These are phyloP conservation scores for Meripilus lineatus DNA, from an alignment of 1,284 basidiomycete species.

Conservation along the genomic window DNA sequence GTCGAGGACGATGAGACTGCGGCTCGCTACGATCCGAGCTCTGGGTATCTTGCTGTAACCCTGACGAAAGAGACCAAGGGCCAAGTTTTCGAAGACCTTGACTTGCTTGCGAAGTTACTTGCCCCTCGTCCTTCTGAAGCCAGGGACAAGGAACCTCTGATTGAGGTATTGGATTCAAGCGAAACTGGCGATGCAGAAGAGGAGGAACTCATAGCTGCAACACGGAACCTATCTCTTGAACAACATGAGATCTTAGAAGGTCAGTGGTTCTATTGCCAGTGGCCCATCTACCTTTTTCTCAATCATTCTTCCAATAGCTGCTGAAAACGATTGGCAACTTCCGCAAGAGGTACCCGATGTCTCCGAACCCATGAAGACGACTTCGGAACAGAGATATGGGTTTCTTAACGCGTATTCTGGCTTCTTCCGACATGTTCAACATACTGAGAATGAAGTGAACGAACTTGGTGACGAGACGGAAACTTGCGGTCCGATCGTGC, in stretches of 20 bases:
- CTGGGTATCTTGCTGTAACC: conserved; percentile 66
- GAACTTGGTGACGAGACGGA: conserved; percentile 70
- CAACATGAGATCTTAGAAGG: conserved; percentile 58
- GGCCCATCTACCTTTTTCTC: conserved; percentile 3
- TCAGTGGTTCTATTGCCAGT: conserved; percentile 22
- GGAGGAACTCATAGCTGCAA: conserved; percentile 37
- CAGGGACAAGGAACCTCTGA: conserved; percentile 37
- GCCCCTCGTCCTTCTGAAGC: conserved; percentile 50
- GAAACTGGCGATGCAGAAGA: conserved; percentile 26
- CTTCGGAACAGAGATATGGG: conserved; percentile 53
- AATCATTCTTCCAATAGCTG: conserved; percentile 39
- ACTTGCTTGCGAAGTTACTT: conserved; percentile 68
- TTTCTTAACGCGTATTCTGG: conserved; percentile 70
- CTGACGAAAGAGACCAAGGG: conserved; percentile 63
- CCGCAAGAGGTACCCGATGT: conserved; percentile 52
- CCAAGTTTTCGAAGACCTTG: conserved; percentile 68
- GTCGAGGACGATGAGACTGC: conserved; percentile 65
- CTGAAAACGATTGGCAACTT: conserved; percentile 72
- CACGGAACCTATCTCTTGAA: conserved; percentile 43
- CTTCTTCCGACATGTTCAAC: conserved; percentile 65
- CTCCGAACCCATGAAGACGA: conserved; percentile 33
- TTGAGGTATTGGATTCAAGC: conserved; percentile 58
- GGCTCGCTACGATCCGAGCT: conserved; percentile 67
- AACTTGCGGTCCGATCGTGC: conserved; percentile 36
- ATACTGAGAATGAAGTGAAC: conserved; percentile 74